A percentile compares a stretch with the other conserved stretches of the same genome.
Evolutionary conservation across 225 moss, liverwort and hornwort genomes (phyloP).

Genomic region (Physcomitrium patens): DNA sequence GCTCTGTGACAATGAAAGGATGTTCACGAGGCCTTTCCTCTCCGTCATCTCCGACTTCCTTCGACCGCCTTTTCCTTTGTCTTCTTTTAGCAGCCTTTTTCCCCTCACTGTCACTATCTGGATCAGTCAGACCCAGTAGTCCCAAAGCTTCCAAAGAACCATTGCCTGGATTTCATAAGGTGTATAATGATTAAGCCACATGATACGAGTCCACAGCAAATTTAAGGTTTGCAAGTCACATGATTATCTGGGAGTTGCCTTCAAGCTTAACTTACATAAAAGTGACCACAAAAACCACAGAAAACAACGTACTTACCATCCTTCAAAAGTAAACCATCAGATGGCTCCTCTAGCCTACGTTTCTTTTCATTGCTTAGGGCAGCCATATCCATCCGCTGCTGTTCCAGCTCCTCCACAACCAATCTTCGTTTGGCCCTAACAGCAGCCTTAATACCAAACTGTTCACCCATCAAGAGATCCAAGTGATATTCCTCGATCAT

Average conservation of each 20-base stretch:
- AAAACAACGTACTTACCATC: conserved; percentile 59
- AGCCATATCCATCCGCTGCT: conserved; percentile 79
- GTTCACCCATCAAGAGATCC: conserved; percentile 97
- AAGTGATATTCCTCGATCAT: conserved; percentile 74
- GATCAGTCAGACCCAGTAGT: conserved; percentile 80
- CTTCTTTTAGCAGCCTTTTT: conserved; percentile 81
- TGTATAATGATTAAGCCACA: conserved; percentile 27
- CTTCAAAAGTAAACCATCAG: conserved; percentile 60
- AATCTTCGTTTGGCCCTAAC: conserved; percentile 83
- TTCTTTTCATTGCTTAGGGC: conserved; percentile 75
- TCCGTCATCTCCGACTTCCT: conserved; percentile 96
- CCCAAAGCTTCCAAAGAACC: conserved; percentile 73
- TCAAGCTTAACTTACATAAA: conserved; percentile 3
- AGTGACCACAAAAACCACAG: conserved; percentile 5
- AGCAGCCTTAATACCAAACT: conserved; percentile 95
- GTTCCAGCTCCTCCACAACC: conserved; percentile 88
- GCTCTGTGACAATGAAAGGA: conserved; percentile 97
- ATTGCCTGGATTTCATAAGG: conserved; percentile 51
- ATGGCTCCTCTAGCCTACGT: conserved; percentile 78
- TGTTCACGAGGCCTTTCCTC: conserved; percentile 97
- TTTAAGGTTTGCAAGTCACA: neutral
- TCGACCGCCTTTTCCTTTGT: conserved; percentile 85
- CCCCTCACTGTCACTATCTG: conserved; percentile 93
- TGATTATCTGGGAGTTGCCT: neutral
- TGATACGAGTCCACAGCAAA: neutral